Evolutionary conservation across 2,329 filamentous ascomycete species (phyloP), one percentile per base, ranked within the genome.

Genomic region (Talaromyces funiculosus): DNA sequence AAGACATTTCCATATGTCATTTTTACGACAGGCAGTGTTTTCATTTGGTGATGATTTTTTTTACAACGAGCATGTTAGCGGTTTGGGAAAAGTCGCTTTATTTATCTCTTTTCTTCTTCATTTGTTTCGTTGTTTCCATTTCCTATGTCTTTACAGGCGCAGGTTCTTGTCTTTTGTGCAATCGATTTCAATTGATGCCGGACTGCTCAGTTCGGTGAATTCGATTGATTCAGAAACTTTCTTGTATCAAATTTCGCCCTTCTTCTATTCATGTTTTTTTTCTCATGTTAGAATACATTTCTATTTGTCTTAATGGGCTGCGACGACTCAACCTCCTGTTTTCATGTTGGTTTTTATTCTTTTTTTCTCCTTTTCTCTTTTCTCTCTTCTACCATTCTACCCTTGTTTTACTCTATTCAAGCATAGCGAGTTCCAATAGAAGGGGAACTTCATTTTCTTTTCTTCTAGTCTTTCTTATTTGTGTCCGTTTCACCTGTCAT

Each of bases 31-130:
- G 73, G 73, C 73, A 73, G 57, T 33, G 47, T 33, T 35, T 33
- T 22, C n/a, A 51, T n/a, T 51, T 74, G 67, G 71, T 73, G 72
- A 69, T 67, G 59, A 56, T 64, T 66, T 66, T 66, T 66, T 64
- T 60, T 65, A 54, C 35, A 54, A 38, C 51, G 35, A 60, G 72
- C 72, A 75, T 76, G 69, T 72, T 73, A 75, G 73, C 72, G 72
- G 72, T 75, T 75, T 47, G 58, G 70, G 72, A 74, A 75, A 75
- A 76, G 70, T 74, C 68, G 64, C 62, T 62, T 66, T 31, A 59
- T 68, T 62, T 69, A 33, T 33, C 31, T 68, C 68, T 67, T 67
- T 61, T 67, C 66, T 63, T 66, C 63, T 29, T 67, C 53, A 63
- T 63, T 20, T 45, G 18, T 60, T 61, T 69, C 66, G 66, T 63